These are phyloP conservation scores for Solanum peruvianum DNA, from an alignment of 257 asterid species.

Conservation along the genomic window DNA sequence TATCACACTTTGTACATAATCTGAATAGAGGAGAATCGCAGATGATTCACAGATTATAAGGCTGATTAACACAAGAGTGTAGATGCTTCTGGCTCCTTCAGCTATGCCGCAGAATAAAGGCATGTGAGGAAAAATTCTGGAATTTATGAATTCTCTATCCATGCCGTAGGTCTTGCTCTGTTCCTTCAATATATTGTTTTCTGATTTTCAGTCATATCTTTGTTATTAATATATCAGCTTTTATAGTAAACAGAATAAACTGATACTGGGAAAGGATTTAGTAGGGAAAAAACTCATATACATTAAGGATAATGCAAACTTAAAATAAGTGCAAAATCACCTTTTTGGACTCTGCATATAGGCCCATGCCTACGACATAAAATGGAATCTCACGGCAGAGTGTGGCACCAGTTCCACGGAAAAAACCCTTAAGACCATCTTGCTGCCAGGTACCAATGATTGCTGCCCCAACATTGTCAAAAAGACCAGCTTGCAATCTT, in stretches of 20 bases:
- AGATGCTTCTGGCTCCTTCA: neutral
- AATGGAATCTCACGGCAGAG: constrained; percentile 90
- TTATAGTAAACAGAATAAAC: neutral
- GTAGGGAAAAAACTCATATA: neutral
- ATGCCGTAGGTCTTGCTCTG: neutral
- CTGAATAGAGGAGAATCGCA: neutral
- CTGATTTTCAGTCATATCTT: neutral
- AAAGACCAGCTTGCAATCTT: constrained; percentile 85
- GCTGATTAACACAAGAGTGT: neutral
- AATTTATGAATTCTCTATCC: neutral
- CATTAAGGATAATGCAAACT: neutral
- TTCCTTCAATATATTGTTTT: neutral
- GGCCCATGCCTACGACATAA: constrained; percentile 94
- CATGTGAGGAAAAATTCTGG: neutral
- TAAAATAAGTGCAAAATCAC: constrained; percentile 10
- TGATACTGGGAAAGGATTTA: neutral
- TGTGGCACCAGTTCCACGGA: constrained; percentile 97
- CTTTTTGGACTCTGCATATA: constrained; percentile 95
- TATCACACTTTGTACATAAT: neutral
- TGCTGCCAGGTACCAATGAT: constrained; percentile 73
- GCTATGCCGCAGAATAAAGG: neutral
- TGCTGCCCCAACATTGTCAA: constrained; percentile 74
- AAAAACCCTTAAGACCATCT: constrained; percentile 81
- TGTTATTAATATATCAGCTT: neutral
- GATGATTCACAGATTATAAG: neutral